A percentile compares a stretch with the other conserved stretches of the same genome.
These are phyloP conservation scores for Hericium rajendrae DNA, from an alignment of 768 basidiomycete species.

Conservation along the genomic window DNA sequence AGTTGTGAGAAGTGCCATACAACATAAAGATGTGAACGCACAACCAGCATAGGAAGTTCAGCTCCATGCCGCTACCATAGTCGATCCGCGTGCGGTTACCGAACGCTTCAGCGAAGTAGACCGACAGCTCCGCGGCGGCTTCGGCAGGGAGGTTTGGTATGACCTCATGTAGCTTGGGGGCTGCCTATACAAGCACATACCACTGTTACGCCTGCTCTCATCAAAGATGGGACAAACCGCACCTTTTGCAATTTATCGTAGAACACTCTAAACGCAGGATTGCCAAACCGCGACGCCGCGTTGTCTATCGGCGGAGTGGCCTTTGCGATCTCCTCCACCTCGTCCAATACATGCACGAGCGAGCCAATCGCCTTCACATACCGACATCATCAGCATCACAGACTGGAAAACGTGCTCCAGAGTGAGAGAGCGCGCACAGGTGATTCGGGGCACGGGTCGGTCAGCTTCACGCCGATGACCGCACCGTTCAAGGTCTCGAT, in stretches of 20 bases:
- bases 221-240: conserved; percentile 6
- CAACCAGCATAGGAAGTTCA: conserved; percentile 97
- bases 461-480: conserved; percentile 68
- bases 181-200: not conserved
- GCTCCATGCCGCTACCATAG: conserved; percentile 99
- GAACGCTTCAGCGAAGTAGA: conserved; percentile 84
- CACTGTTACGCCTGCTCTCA: not conserved
- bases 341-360: conserved; percentile 54
- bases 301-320: conserved; percentile 84
- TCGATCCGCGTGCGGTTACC: conserved; percentile 89
- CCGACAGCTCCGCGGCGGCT: conserved; percentile 58
- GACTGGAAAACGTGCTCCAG: not conserved
- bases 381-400: not conserved
- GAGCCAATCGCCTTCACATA: conserved; percentile 46
- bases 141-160: conserved; percentile 50
- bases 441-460: conserved; percentile 46
- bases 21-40: conserved; percentile 29
- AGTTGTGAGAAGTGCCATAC: not conserved
- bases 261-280: conserved; percentile 91
- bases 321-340: conserved; percentile 54
- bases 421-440: conserved; percentile 35
- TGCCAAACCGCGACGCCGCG: conserved; percentile 86
- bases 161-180: conserved; percentile 37
- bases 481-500: conserved; percentile 68
- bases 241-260: conserved; percentile 77